Conservation (phyloP, 192 early-diverging fungal species). For the Coemansia sp. region DNA sequence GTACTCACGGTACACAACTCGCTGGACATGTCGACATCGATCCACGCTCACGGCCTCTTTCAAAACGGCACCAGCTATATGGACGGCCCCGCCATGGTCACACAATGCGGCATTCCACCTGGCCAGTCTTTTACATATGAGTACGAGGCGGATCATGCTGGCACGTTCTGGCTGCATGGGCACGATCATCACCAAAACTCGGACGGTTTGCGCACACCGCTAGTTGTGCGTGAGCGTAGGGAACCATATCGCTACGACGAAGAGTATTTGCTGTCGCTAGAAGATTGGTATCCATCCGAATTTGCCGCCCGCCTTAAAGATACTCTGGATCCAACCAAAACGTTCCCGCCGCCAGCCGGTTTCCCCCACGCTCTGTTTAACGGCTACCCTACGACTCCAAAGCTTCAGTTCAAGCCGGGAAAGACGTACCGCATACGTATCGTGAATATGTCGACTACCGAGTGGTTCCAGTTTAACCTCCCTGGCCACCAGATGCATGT, state of each 20-base stretch:
- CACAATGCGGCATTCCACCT: slow-evolving; percentile 71
- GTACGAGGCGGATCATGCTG: slow-evolving; percentile 52
- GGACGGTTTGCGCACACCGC: slow-evolving; percentile 70
- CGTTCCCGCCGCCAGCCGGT: slow-evolving; percentile 61
- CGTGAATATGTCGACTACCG: slow-evolving; percentile 70
- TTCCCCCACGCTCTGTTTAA: slow-evolving; percentile 60
- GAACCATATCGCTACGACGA: slow-evolving; percentile 62
- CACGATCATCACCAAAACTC: slow-evolving; percentile 69
- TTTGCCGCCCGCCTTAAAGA: slow-evolving; percentile 31
- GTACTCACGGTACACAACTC: slow-evolving; percentile 40
- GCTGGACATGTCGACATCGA: slow-evolving; percentile 56
- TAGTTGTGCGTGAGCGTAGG: slow-evolving; percentile 62
- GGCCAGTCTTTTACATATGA: slow-evolving; percentile 65
- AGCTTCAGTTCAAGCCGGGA: slow-evolving; percentile 58
- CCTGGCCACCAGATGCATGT: slow-evolving; percentile 71
- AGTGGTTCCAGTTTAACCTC: slow-evolving; percentile 69
- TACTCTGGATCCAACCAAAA: slow-evolving; percentile 49
- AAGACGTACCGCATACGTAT: slow-evolving; percentile 79
- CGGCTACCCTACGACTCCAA: slow-evolving; percentile 24
- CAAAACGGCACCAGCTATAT: slow-evolving; percentile 64
- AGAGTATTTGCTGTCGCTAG: slow-evolving; percentile 61
- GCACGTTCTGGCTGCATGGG: slow-evolving; percentile 79
- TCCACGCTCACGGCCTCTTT: slow-evolving; percentile 78
- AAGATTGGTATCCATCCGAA: slow-evolving; percentile 65
- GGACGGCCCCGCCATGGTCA: slow-evolving; percentile 69